Conservation (phyloP, 202 grass and related monocot species). For the Dendrocalamus latiflorus region DNA sequence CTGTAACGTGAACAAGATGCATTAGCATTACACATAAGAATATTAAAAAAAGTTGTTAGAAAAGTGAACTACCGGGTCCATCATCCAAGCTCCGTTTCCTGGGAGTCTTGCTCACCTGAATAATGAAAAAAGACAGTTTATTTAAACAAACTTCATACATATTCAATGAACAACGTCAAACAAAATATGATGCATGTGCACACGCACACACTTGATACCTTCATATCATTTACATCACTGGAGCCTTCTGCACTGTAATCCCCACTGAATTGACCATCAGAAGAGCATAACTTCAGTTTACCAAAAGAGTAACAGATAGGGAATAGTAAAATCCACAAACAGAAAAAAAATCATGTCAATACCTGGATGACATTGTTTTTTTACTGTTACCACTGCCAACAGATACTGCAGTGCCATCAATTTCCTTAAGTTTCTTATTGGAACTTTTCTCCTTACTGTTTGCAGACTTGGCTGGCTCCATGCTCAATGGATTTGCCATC, state of each 20-base stretch:
- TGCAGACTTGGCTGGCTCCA: constrained; percentile 57
- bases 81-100: constrained; percentile 54
- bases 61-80: constrained; percentile 46
- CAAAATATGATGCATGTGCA: background rate
- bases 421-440: constrained; percentile 60
- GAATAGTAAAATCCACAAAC: background rate
- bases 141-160: constrained; percentile 5
- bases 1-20: background rate
- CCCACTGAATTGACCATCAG: constrained; percentile 38
- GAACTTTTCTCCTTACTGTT: constrained; percentile 64
- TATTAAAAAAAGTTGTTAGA: background rate
- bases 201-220: constrained; percentile 31
- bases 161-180: background rate
- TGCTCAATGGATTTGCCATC: constrained; percentile 47
- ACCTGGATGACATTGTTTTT: constrained; percentile 55
- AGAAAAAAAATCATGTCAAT: background rate
- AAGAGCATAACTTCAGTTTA: constrained; percentile 24
- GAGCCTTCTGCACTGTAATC: constrained; percentile 77
- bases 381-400: constrained; percentile 48
- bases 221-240: constrained; percentile 65
- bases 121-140: background rate
- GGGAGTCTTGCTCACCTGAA: constrained; percentile 42
- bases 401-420: constrained; percentile 55
- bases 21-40: background rate
- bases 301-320: background rate